Evolutionary conservation across 2,329 filamentous ascomycete genomes (phyloP).

Genomic region (Nigrospora oryzae): DNA sequence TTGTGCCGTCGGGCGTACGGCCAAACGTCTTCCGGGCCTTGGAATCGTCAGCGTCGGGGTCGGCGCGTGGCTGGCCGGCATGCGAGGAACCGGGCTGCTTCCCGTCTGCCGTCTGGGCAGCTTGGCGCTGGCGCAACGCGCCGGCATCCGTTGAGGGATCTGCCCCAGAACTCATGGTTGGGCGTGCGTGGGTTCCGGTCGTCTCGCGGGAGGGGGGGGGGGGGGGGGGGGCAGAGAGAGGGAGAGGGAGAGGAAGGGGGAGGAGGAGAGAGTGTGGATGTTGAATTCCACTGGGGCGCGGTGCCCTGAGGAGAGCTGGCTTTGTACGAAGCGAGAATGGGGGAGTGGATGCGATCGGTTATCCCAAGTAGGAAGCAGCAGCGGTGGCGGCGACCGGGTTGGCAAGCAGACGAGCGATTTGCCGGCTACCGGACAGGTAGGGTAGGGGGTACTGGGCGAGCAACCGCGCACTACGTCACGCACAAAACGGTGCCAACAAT

Average conservation of each 20-base stretch:
- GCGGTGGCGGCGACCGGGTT: no score
- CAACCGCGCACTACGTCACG: no score
- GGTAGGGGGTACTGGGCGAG: no score
- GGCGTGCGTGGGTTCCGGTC: background rate
- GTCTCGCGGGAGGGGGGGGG: background rate
- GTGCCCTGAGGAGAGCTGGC: no score
- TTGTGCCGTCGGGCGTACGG: slow-evolving; percentile 80
- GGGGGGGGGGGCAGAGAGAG: background rate
- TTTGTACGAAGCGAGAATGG: no score
- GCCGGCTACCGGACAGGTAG: no score
- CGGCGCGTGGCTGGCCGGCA: slow-evolving; percentile 5
- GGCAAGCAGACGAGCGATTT: no score
- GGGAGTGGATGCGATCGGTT: no score
- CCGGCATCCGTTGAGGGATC: slow-evolving; percentile 9
- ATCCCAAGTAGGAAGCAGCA: no score
- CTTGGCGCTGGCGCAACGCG: slow-evolving; percentile 18
- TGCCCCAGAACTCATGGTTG: slow-evolving; percentile 12
- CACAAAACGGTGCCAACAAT: no score
- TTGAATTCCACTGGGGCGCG: no score
- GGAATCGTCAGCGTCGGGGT: slow-evolving; percentile 6
- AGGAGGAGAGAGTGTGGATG: no score
- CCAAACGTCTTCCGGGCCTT: slow-evolving; percentile 72
- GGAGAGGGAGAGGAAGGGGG: background rate
- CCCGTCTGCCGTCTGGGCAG: slow-evolving; percentile 6
- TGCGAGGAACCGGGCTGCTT: slow-evolving; percentile 6